Conservation (phyloP, 2,329 filamentous ascomycete genomes). For the Fusarium chlamydosporum region DNA sequence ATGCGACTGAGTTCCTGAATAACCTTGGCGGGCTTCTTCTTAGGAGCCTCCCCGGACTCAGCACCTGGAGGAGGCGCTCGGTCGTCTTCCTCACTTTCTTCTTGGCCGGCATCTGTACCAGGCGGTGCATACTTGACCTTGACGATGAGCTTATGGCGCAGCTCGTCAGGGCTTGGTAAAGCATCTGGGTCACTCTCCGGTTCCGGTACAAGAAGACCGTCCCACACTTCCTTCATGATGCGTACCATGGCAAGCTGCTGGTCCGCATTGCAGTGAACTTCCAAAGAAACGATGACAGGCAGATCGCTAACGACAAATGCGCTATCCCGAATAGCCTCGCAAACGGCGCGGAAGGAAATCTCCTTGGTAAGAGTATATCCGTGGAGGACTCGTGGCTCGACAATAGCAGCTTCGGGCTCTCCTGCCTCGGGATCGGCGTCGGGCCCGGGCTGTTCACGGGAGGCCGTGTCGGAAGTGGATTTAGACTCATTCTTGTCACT, state of each 20-base stretch:
- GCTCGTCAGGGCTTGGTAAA: conserved; percentile 77
- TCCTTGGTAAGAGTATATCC: conserved; percentile 93
- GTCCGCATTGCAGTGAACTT: conserved; percentile 84
- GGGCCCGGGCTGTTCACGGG: conserved; percentile 17
- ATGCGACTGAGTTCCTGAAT: conserved; percentile 80
- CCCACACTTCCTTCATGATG: conserved; percentile 90
- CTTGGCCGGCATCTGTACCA: conserved; percentile 49
- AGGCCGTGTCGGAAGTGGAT: conserved; percentile 6
- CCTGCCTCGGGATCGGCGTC: conserved; percentile 25
- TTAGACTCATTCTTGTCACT: conserved; percentile 53
- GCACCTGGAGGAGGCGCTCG: conserved; percentile 55
- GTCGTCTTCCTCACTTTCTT: conserved; percentile 56
- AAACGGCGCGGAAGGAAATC: conserved; percentile 88
- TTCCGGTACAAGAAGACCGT: conserved; percentile 75
- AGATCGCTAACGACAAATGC: conserved; percentile 82
- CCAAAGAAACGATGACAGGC: conserved; percentile 93
- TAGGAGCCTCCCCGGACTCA: conserved; percentile 61
- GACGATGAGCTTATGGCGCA: conserved; percentile 84
- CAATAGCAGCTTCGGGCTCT: conserved; percentile 51
- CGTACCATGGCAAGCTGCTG: conserved; percentile 94
- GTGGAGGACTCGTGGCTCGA: conserved; percentile 85
- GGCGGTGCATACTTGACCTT: conserved; percentile 80
- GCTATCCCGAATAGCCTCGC: conserved; percentile 81
- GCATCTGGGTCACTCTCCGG: conserved; percentile 61
- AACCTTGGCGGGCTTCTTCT: conserved; percentile 71